Evolutionary conservation across 148 eudicot genomes (phyloP).

Genomic region (Limonium bicolor): DNA sequence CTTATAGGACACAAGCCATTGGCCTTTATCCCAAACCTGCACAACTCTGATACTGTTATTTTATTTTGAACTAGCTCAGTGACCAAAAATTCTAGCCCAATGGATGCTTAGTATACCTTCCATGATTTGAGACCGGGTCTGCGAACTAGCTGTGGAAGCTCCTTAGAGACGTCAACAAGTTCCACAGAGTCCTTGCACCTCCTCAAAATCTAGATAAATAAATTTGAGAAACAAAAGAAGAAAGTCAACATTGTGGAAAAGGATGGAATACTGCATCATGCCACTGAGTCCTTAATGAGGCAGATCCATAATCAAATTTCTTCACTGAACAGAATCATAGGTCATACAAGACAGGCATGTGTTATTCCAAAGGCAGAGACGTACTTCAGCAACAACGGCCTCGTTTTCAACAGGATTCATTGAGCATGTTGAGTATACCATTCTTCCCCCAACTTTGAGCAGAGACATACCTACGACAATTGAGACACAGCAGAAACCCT

Average conservation of each 20-base stretch:
- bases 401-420: conserved; percentile 99
- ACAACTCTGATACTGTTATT: conserved; percentile 9
- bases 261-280: neutral
- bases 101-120: conserved; percentile 42
- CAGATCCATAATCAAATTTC: no score
- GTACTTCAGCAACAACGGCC: conserved; percentile 97
- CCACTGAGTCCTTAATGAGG: no score
- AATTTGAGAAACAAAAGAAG: neutral
- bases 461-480: conserved; percentile 48
- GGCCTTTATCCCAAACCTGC: conserved; percentile 89
- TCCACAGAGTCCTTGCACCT: conserved; percentile 75
- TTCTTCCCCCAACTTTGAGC: conserved; percentile 91
- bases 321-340: no score
- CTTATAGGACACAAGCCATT: conserved; percentile 60
- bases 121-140: conserved; percentile 93
- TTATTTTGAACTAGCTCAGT: conserved; percentile 1
- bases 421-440: conserved; percentile 96
- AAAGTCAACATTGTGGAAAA: neutral
- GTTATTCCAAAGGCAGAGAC: neutral
- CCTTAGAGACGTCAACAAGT: conserved; percentile 83
- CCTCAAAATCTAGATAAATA: conserved; percentile 47
- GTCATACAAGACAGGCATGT: no score
- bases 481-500: neutral
- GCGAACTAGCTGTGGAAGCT: conserved; percentile 79
- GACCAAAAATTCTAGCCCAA: neutral